These are phyloP conservation scores for Dispira simplex DNA, from an alignment of 192 early-diverging fungal genomes.

Conservation along the genomic window DNA sequence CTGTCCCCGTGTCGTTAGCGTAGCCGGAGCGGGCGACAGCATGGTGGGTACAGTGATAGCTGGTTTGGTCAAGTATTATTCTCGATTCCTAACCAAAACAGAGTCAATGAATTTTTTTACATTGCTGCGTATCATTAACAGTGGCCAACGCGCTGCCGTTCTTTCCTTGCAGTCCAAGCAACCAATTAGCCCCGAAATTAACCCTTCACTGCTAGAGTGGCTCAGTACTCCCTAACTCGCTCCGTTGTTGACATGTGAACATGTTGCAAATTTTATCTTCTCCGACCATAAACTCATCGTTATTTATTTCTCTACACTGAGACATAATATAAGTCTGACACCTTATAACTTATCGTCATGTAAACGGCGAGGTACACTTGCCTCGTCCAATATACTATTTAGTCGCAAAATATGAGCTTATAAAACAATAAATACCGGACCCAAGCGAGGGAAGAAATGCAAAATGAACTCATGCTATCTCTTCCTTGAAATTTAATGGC, in stretches of 20 bases:
- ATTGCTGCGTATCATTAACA: not conserved
- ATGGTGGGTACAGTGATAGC: conserved; percentile 55
- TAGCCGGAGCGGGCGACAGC: conserved; percentile 19
- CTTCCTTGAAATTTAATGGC: too few species aligned
- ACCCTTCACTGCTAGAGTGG: not conserved
- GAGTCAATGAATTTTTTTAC: not conserved
- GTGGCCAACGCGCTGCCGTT: conserved; percentile 1
- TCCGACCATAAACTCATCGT: not conserved
- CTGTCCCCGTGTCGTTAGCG: not conserved
- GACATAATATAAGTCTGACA: too few species aligned
- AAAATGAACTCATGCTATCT: too few species aligned
- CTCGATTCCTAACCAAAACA: too few species aligned
- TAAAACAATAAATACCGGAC: too few species aligned
- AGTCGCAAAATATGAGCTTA: too few species aligned
- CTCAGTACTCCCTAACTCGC: not conserved
- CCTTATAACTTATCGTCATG: too few species aligned
- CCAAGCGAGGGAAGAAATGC: too few species aligned
- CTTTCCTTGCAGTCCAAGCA: not conserved
- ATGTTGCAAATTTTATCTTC: not conserved
- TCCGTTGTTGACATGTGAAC: not conserved
- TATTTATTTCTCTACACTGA: too few species aligned
- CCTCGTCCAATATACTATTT: too few species aligned
- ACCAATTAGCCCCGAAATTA: not conserved
- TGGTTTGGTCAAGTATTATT: not conserved
- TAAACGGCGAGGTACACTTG: too few species aligned